These are phyloP conservation scores for Kentomonas sorsogonicus DNA, from an alignment of 208 protist species.

Conservation along the genomic window DNA sequence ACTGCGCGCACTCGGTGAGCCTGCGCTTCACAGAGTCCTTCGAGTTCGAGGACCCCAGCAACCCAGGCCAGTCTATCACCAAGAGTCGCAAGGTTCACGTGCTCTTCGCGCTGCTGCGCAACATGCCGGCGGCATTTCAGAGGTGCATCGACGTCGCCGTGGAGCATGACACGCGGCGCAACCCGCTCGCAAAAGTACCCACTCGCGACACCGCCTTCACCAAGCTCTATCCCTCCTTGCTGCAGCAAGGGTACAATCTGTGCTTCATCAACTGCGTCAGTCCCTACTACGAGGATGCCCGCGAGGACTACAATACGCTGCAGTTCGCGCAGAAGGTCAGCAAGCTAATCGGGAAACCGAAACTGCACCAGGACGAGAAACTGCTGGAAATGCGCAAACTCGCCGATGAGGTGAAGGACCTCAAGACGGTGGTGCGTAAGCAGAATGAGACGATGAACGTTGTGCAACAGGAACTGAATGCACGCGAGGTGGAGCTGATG, in stretches of 20 bases:
- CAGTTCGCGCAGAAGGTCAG: conserved; percentile 48
- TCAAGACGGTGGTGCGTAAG: conserved; percentile 55
- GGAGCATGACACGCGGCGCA: conserved; percentile 81
- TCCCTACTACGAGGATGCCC: conserved; percentile 78
- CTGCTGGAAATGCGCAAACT: conserved; percentile 71
- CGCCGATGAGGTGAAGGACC: conserved; percentile 73
- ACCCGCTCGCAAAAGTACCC: conserved; percentile 78
- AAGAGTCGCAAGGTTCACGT: conserved; percentile 75
- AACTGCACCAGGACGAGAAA: conserved; percentile 65
- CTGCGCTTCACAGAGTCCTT: conserved; percentile 82
- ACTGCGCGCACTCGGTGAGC: conserved; percentile 59
- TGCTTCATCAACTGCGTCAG: conserved; percentile 67
- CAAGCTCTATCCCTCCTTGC: conserved; percentile 52
- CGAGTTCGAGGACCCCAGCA: conserved; percentile 72
- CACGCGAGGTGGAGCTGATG: conserved; percentile 82
- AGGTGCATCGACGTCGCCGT: conserved; percentile 81
- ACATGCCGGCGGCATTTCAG: conserved; percentile 70
- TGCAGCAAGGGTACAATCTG: conserved; percentile 77
- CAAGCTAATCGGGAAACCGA: conserved; percentile 55
- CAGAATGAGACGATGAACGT: conserved; percentile 58
- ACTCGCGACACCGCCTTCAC: conserved; percentile 77
- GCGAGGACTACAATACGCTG: conserved; percentile 67
- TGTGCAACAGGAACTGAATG: conserved; percentile 80
- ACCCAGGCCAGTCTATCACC: conserved; percentile 53
- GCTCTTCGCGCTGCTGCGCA: conserved; percentile 69